Percentiles rank a stretch among this genome's conserved stretches.
These are phyloP conservation scores for Austropuccinia psidii DNA, from an alignment of 1,284 basidiomycete genomes.

Conservation along the genomic window DNA sequence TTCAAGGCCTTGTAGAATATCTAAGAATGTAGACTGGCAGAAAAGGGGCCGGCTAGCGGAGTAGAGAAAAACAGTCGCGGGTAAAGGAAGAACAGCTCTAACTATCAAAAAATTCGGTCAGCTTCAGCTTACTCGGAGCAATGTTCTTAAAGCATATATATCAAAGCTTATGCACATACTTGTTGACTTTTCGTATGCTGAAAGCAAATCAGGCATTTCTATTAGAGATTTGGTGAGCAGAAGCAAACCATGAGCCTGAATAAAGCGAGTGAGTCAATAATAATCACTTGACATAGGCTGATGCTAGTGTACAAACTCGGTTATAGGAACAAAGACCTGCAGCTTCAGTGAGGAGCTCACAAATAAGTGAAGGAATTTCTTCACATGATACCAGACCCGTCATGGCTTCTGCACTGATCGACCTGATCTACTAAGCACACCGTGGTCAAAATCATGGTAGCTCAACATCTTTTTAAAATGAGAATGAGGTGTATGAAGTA, in stretches of 20 bases:
- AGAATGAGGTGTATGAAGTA: background rate
- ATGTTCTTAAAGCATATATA: background rate
- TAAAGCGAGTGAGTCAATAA: background rate
- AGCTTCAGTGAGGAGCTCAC: conserved; percentile 8
- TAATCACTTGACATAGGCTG: background rate
- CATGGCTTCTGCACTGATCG: conserved; percentile 35
- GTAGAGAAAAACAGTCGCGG: background rate
- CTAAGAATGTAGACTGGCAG: conserved; percentile 10
- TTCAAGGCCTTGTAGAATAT: conserved; percentile 7
- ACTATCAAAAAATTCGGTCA: background rate
- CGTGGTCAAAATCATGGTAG: background rate
- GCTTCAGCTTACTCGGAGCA: background rate
- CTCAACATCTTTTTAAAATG: background rate
- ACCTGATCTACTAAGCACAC: conserved; percentile 13
- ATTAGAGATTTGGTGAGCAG: conserved; percentile 9
- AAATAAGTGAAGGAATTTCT: conserved; percentile 5
- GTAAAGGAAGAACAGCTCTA: background rate
- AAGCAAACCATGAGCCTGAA: conserved; percentile 23
- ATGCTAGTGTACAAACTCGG: background rate
- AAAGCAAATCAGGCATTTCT: conserved; percentile 5
- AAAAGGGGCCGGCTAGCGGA: background rate
- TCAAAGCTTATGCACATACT: conserved; percentile 2
- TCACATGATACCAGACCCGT: conserved; percentile 7
- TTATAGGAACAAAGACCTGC: background rate
- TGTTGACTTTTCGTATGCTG: background rate